These are phyloP conservation scores for Amylostereum areolatum DNA, from an alignment of 1,284 basidiomycete species.

Conservation along the genomic window DNA sequence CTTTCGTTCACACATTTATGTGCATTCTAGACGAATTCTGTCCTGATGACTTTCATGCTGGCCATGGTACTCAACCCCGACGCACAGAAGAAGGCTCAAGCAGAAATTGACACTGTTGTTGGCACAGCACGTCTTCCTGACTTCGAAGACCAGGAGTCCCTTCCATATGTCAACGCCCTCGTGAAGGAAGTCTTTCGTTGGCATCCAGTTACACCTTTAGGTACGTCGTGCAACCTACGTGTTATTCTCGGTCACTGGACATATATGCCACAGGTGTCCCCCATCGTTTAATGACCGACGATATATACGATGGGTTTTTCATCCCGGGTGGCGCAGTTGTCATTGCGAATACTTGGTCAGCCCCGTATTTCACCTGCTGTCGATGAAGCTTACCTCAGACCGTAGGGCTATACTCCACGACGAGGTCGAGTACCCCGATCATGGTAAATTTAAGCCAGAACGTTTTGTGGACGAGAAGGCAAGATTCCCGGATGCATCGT, in stretches of 20 bases:
- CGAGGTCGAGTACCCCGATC: conserved; percentile 10
- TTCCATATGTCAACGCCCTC: conserved; percentile 18
- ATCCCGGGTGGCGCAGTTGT: conserved; percentile 31
- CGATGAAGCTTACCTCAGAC: conserved; percentile 1
- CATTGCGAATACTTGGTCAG: conserved; percentile 22
- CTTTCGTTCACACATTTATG: no score
- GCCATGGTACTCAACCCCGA: conserved; percentile 22
- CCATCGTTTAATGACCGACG: conserved; percentile 25
- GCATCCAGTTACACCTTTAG: conserved; percentile 9
- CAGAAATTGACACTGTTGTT: conserved; percentile 21
- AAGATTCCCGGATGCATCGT: conserved; percentile 8
- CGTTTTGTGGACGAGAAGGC: conserved; percentile 6
- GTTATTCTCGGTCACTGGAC: not conserved
- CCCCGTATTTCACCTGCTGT: conserved; percentile 5
- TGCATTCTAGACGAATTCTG: conserved; percentile 12
- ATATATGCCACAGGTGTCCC: conserved; percentile 18
- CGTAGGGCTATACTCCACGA: conserved; percentile 10
- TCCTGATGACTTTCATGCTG: conserved; percentile 17
- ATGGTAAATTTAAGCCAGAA: conserved; percentile 13
- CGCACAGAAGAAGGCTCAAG: conserved; percentile 20
- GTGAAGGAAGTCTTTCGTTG: conserved; percentile 15
- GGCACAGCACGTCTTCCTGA: conserved; percentile 17
- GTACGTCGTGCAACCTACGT: conserved; percentile 3
- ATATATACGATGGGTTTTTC: conserved; percentile 27
- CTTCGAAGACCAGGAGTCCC: conserved; percentile 11